Percentiles rank a stretch among this genome's conserved stretches.
phyloP scores from a whole-genome alignment of 1,284 basidiomycete genomes.

The Boletus semigastroideus region DNA sequence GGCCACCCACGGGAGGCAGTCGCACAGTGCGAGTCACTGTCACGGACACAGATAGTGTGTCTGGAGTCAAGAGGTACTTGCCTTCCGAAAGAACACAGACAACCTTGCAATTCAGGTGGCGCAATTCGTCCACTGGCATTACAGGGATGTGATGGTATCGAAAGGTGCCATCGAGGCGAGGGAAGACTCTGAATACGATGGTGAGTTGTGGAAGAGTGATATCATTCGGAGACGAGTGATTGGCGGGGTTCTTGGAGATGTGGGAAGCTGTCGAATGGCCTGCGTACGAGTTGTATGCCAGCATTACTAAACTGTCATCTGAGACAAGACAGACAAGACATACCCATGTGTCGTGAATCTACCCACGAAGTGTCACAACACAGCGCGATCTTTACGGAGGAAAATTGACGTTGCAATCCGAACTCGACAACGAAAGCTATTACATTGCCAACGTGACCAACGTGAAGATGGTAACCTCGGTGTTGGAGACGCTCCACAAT shows the following conservation, averaged over 20 bases:
- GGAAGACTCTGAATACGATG: not conserved
- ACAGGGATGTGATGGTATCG: not conserved
- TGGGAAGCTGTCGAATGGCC: not conserved
- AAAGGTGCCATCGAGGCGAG: not conserved
- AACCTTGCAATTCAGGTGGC: not conserved
- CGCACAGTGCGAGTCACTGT: not conserved
- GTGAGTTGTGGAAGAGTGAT: not conserved
- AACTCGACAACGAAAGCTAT: not conserved
- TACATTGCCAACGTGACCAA: not conserved
- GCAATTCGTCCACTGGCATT: not conserved
- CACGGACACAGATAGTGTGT: not conserved
- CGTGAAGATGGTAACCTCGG: not conserved
- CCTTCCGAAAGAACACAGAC: not conserved
- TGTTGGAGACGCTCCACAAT: not conserved
- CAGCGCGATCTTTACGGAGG: not conserved
- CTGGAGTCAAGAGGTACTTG: not conserved
- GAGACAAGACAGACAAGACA: not conserved
- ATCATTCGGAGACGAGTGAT: not conserved
- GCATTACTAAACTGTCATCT: not conserved
- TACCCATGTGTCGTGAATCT: not conserved
- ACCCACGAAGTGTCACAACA: not conserved
- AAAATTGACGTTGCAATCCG: not conserved
- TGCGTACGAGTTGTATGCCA: not conserved
- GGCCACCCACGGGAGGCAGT: not conserved
- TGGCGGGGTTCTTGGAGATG: too few species aligned